phyloP scores from a whole-genome alignment of 2,329 filamentous ascomycete genomes.

The Fusarium papillatum region DNA sequence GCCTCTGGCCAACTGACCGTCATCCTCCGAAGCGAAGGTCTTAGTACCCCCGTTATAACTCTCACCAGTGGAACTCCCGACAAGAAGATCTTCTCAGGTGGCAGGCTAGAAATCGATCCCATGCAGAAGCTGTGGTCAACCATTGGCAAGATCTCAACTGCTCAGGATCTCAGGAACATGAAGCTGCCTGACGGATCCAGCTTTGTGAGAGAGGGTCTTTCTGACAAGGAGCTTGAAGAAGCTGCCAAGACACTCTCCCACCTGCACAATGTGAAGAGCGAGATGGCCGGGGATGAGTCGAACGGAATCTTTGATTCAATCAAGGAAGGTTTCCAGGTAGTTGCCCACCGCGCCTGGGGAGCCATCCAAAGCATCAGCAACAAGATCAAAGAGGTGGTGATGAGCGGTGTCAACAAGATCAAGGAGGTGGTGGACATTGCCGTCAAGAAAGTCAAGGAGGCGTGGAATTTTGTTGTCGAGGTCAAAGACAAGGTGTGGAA shows the following conservation, averaged over 20 bases:
- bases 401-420: neutral
- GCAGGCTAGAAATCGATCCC: neutral
- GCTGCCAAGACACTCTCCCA: neutral
- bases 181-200: neutral
- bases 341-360: neutral
- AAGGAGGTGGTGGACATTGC: no score
- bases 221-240: neutral
- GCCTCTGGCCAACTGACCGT: neutral
- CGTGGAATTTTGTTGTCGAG: neutral
- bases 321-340: neutral
- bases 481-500: neutral
- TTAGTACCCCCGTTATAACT: neutral
- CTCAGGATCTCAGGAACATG: neutral
- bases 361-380: neutral
- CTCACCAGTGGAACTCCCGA: neutral
- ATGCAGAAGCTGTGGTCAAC: neutral
- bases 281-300: neutral
- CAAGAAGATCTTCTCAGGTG: neutral
- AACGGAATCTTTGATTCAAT: neutral
- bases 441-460: neutral
- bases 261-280: neutral
- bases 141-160: neutral
- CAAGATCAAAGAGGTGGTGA: neutral
- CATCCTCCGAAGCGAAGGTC: neutral
- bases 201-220: neutral